Evolutionary conservation across 2,329 filamentous ascomycete genomes (phyloP), one percentile per base, ranked within the genome.

Genomic region (Cucurbitaria berberidis): DNA sequence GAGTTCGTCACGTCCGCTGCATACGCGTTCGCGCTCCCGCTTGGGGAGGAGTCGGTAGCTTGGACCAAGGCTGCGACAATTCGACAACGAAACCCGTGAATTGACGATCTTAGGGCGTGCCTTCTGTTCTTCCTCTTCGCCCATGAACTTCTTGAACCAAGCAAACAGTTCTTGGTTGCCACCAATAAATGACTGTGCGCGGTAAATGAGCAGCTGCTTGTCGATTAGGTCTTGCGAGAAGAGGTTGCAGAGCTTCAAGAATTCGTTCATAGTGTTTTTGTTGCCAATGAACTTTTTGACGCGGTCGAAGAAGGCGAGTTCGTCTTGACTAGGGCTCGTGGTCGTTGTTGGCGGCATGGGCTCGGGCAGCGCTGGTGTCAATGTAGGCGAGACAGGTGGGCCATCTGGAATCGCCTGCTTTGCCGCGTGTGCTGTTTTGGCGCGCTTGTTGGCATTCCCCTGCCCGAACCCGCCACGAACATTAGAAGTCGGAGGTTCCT

Each of bases 211-310:
- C 2, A 91, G 86, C 55, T 90, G 87, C 51, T 89, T 89, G 68
- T 96, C 91, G 57, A 99, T 96, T 45, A 99, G 83, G 63, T 96
- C 93, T 66, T 96, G 90, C 19, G 90, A 95, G 78, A 91, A 99
- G 26, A 99, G 82, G 64, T 98, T 99, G 80, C 93, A 95, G 10
- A 99, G 85, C 79, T 99, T 99, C 60, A 99, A 78, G 75, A 99
- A 99, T 74, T 99, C 95, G 66, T 90, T 93, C 83, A 96, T 96
- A 2, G 89, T 89, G 50, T 91, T 89, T 73, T 96, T 90, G 74
- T 98, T 98, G 56, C 89, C 88, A 52, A 99, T 91, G 68, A 89
- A 93, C 76, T 99, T 99, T 83, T 97, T 98, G 16, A 95, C 92
- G 7, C 92, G 88, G 57, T 99, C 95, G 66, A 99, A 99, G 77